Base-by-base conservation (phyloP, 2,329 filamentous ascomycete species). In the Fonsecaea erecta region DNA sequence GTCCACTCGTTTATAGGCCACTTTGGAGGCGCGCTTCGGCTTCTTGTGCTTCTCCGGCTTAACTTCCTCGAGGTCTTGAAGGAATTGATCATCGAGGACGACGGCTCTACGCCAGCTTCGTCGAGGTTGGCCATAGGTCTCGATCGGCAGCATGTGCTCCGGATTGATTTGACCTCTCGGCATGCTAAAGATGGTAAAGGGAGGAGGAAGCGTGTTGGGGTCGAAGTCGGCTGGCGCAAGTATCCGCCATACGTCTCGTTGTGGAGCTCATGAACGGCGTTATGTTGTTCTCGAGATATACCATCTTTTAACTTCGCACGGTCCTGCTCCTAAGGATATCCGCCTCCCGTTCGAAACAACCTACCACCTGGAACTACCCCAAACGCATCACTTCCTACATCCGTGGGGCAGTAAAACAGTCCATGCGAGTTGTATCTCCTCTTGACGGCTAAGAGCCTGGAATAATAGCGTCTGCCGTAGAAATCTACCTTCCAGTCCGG, bases 1-100 rank as follows among this genome's bases (percentile, higher is more conserved):
- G 76, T 90, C 88, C 1, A 90, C 86, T 40, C 88, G 82, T 76
- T 90, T 90, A 76, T 84, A 91, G n/a, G 86, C 86, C n/a, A 86
- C 78, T 65, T 85, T 86, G 18, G 83, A 84, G 6, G 77, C 84
- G 51, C 75, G 76, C 68, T 77, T 80, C 12, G 73, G 71, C 66
- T 76, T 77, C 46, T 52, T 60, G 9, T 60, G 40, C 46, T 60
- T 60, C 64, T 77, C 75, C 5, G 64, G 56, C 52, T 68, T 72
- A 68, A 76, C 78, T 53, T 76, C 71, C 21, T 65, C 70, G 30
- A 68, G n/a, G 26, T 65, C 59, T 16, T 65, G 32, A 34, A 62
- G 37, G 34, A 62, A 16, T 11, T 52, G 9, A 11, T 57, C 57
- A n/a, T 56, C 46, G 7, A 65, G 6, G 5, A 52, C 59, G 3